These are phyloP conservation scores for Sorghum bicolor DNA, from an alignment of 176 grass and related monocot genomes.

Conservation along the genomic window Sorghum_bicolor_NCBIv3 NC_012872.2:66292501-66293000, in stretches of 20 bases:
- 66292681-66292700: background rate
- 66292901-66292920: background rate
- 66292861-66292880: background rate
- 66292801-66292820: background rate
- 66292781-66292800: background rate
- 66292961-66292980: background rate
- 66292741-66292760: background rate
- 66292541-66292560: background rate
- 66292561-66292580: background rate
- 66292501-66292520: background rate
- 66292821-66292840: background rate
- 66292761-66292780: background rate
- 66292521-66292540: background rate
- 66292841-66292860: background rate
- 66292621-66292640: background rate
- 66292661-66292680: background rate
- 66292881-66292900: background rate
- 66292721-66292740: background rate
- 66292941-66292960: background rate
- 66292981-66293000: background rate
- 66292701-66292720: background rate
- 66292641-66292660: background rate
- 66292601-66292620: background rate
- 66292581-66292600: background rate
- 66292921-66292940: background rate